Evolutionary conservation across 345 rosid genomes (phyloP).

Genomic region (Eucalyptus cloeziana): DNA sequence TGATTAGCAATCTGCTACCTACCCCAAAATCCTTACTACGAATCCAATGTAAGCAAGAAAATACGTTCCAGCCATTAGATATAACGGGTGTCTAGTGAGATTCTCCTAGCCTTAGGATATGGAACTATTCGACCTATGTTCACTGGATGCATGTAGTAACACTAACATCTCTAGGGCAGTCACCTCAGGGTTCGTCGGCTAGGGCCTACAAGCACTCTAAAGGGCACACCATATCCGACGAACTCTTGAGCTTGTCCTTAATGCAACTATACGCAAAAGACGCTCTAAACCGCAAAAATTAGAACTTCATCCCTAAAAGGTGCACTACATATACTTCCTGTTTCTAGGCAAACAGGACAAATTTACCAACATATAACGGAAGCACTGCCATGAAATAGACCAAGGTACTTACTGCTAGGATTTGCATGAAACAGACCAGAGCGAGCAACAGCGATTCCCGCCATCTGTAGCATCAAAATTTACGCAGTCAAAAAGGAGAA

Average conservation of each 20-base stretch:
- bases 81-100: neutral
- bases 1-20: neutral
- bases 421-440: neutral
- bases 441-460: neutral
- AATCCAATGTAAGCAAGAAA: neutral
- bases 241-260: neutral
- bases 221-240: neutral
- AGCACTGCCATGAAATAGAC: neutral
- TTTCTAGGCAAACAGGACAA: neutral
- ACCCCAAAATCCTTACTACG: neutral
- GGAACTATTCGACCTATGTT: neutral
- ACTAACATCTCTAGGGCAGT: neutral
- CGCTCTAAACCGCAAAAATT: neutral
- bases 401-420: neutral
- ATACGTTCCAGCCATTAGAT: neutral
- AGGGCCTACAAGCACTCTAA: neutral
- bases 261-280: neutral
- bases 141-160: neutral
- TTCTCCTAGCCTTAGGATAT: neutral
- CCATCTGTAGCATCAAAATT: neutral
- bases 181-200: neutral
- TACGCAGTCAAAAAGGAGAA: neutral
- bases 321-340: neutral
- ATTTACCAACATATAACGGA: neutral
- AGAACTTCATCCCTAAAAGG: neutral